These are phyloP conservation scores for Backusella sp. DNA, from an alignment of 192 early-diverging fungal genomes.

Conservation along the genomic window DNA sequence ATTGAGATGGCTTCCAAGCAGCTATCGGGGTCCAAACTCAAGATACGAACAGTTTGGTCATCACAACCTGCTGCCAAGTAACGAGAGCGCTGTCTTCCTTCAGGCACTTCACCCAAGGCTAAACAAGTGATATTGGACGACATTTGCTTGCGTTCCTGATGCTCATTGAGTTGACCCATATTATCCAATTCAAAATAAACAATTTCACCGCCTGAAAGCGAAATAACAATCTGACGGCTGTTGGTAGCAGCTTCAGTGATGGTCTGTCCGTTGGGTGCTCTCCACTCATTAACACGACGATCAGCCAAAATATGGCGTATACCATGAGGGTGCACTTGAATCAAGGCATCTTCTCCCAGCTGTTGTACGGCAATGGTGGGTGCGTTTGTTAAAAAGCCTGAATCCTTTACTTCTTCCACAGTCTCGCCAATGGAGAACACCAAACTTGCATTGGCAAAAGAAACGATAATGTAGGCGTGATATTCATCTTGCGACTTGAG, in stretches of 20 bases:
- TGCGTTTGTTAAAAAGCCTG: constrained; percentile 80
- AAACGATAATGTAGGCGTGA: constrained; percentile 90
- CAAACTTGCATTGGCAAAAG: constrained; percentile 90
- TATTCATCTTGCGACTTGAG: constrained; percentile 47
- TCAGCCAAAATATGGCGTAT: constrained; percentile 89
- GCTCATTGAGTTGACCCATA: constrained; percentile 81
- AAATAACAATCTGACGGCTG: constrained; percentile 78
- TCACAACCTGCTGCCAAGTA: constrained; percentile 91
- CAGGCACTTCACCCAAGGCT: constrained; percentile 77
- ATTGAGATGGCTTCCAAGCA: constrained; percentile 73
- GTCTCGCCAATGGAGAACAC: constrained; percentile 91
- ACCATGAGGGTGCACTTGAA: constrained; percentile 90
- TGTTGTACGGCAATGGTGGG: constrained; percentile 85
- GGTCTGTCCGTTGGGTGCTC: constrained; percentile 68
- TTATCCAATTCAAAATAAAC: constrained; percentile 95
- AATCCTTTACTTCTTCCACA: constrained; percentile 89
- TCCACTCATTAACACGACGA: constrained; percentile 93
- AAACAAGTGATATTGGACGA: constrained; percentile 69
- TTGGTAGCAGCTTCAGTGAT: constrained; percentile 84
- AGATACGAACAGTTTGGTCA: constrained; percentile 88
- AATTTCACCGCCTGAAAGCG: constrained; percentile 78
- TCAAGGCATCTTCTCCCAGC: constrained; percentile 81
- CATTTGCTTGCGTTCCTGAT: constrained; percentile 75
- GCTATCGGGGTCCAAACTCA: constrained; percentile 76
- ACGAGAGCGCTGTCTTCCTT: constrained; percentile 66